Percentiles rank a stretch among this genome's conserved stretches.
phyloP scores from a whole-genome alignment of 371 early-diverging fungal species.

The Capillidium heterosporum region DNA sequence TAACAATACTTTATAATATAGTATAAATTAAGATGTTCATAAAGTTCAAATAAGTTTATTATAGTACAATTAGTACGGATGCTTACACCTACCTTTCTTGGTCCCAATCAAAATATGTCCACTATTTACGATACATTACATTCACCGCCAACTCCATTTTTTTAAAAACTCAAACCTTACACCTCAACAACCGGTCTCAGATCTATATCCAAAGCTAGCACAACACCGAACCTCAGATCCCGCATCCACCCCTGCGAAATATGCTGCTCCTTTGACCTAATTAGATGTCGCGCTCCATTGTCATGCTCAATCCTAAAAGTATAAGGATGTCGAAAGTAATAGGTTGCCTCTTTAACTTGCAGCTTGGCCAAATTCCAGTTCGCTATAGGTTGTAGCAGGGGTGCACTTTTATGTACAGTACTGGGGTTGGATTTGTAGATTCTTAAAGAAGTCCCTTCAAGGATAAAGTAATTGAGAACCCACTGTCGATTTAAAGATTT shows the following conservation, averaged over 20 bases:
- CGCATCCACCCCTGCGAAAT: not conserved
- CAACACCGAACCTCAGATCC: not conserved
- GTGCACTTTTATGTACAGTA: not conserved
- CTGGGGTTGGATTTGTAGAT: not conserved
- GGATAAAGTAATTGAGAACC: not conserved
- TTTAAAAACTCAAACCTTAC: no score
- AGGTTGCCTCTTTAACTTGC: not conserved
- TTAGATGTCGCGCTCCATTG: not conserved
- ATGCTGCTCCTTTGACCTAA: not conserved
- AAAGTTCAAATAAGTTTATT: no score
- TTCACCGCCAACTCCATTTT: no score
- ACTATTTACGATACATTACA: no score
- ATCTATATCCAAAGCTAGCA: not conserved
- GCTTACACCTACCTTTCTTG: no score
- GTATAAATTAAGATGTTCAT: no score
- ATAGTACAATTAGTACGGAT: no score
- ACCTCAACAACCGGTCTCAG: not conserved
- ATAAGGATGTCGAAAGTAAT: not conserved
- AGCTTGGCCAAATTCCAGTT: conserved; percentile 1
- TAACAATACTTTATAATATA: no score
- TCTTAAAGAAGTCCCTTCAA: not conserved
- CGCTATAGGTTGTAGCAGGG: not conserved
- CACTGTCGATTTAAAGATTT: not conserved
- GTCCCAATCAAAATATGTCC: no score
- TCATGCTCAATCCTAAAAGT: not conserved